A percentile compares a stretch with the other conserved stretches of the same genome.
Conservation (phyloP, 108 stramenopile genomes). For the Aurantiochytrium sp. region DNA sequence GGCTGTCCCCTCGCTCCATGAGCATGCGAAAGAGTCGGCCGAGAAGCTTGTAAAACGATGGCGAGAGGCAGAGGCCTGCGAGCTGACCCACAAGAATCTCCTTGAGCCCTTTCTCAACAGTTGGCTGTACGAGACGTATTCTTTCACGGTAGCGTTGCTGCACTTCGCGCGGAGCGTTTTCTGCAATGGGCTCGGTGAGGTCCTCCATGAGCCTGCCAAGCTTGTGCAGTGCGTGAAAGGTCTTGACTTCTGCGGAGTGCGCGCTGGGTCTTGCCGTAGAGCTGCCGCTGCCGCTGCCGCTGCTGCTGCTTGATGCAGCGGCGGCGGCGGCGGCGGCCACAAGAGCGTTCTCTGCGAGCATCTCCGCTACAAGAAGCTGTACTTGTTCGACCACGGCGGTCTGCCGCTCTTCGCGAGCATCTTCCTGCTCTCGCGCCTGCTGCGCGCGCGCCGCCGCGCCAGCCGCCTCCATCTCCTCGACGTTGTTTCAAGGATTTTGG, state of each 20-base stretch:
- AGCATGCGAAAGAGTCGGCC: background rate
- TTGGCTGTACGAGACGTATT: background rate
- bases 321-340: background rate
- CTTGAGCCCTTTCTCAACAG: background rate
- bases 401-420: background rate
- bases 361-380: background rate
- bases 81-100: background rate
- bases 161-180: background rate
- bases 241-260: background rate
- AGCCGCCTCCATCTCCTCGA: no score
- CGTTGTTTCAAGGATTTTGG: no score
- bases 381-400: background rate
- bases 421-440: background rate
- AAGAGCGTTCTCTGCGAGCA: background rate
- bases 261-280: background rate
- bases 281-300: background rate
- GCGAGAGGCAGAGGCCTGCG: background rate
- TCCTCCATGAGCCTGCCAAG: background rate
- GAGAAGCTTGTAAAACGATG: background rate
- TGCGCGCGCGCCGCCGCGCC: no score
- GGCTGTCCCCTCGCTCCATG: background rate
- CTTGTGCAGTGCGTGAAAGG: background rate
- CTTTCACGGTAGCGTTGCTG: background rate
- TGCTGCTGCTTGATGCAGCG: background rate
- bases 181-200: background rate